Evolutionary conservation across 108 stramenopile genomes (phyloP), one percentile per base, ranked within the genome.

Genomic region (Cylindrotheca fusiformis): DNA sequence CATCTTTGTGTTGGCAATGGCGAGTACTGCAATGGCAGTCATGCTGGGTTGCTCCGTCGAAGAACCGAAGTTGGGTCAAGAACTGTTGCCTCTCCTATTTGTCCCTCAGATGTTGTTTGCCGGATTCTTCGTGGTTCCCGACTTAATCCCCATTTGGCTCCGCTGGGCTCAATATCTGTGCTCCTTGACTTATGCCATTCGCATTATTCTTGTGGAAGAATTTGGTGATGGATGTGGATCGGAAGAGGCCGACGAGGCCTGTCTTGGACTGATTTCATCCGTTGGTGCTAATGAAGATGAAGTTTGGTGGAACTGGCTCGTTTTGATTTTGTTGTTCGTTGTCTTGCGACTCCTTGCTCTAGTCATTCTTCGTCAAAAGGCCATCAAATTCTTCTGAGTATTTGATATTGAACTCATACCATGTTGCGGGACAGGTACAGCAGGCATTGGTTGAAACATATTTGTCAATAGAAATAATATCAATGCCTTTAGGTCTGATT

Each of bases 141-240:
- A 65, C 21, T 57, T 82, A 23, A 83, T 84, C 48, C 65, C 72
- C 8, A 4, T 32, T 18, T 85, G 79, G 79, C 31, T 85, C 32
- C 74, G 84, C 41, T 90, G 91, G 91, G 85, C 86, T 24, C 91
- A 79, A 63, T 93, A 90, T 60, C 69, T 90, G 14, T 93, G 87
- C 66, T 58, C 83, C 1, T 49, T 93, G 56, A 82, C 80, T 21
- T 82, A 74, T 29, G 67, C 80, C 0, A 27, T 77, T 1, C 76
- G 76, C 8, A 58, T 86, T 27, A 62, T 67, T 10, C 45, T 83
- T n/a, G 47, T 80, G 25, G 74, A 55, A 24, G 87, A 88, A 46
- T 92, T 92, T 59, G 76, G 76, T 25, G 67, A 79, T 63, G 64
- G 47, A 4, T 50, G 78, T 72, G 67, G 57, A 12, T 57, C 57